Percentiles rank a stretch among this genome's conserved stretches.
phyloP scores from a whole-genome alignment of 2,329 filamentous ascomycete genomes.

The Coniochaeta pulveracea region DNA sequence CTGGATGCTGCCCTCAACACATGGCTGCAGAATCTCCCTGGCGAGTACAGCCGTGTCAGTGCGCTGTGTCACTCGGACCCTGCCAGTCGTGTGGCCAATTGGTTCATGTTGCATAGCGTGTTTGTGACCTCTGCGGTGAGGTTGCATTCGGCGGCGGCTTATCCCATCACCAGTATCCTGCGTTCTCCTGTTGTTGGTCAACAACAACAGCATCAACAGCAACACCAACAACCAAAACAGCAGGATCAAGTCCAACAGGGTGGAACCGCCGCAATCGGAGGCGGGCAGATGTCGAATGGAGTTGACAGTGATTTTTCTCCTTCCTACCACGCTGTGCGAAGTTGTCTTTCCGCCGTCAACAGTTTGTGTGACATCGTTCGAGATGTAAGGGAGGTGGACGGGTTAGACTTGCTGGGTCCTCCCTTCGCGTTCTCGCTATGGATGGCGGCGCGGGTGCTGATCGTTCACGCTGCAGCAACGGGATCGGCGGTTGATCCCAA shows the following conservation, averaged over 20 bases:
- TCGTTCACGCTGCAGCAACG: constrained; percentile 28
- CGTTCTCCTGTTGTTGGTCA: too few relatives aligned
- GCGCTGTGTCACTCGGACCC: constrained; percentile 32
- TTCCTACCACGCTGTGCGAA: constrained; percentile 31
- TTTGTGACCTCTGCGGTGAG: constrained; percentile 31
- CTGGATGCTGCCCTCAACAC: constrained; percentile 26
- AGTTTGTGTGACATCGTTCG: constrained; percentile 29
- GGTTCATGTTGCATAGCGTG: constrained; percentile 33
- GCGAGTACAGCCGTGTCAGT: constrained; percentile 32
- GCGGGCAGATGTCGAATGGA: background rate
- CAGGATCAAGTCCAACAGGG: constrained; percentile 1
- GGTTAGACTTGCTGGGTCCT: constrained; percentile 28
- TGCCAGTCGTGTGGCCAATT: constrained; percentile 31
- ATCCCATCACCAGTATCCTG: constrained; percentile 19
- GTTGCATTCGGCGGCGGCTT: constrained; percentile 30
- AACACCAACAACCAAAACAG: background rate
- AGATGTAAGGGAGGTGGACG: constrained; percentile 30
- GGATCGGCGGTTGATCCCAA: constrained; percentile 22
- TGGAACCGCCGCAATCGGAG: background rate
- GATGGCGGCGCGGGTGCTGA: constrained; percentile 27
- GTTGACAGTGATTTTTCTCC: constrained; percentile 24
- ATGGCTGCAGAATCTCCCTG: constrained; percentile 29
- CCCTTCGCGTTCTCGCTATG: constrained; percentile 33
- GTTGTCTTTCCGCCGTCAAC: constrained; percentile 30
- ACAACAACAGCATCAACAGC: too few relatives aligned